Evolutionary conservation across 805 yeast genomes (phyloP).

Genomic region (Candida bentonensis): DNA sequence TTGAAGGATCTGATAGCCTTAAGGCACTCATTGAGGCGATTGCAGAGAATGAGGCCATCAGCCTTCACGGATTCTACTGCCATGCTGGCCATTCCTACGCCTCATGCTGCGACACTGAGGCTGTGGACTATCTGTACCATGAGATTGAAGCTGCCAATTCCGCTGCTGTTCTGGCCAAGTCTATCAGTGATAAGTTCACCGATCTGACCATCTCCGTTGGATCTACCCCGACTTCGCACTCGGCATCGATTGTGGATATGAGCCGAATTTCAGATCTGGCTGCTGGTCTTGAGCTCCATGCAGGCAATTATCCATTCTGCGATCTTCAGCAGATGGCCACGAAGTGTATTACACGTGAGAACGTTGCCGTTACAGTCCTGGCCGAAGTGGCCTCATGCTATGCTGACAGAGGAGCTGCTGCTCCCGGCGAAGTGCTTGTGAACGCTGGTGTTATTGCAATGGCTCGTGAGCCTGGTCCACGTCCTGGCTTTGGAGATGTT

Average conservation of each 20-base stretch:
- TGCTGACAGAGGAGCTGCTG: conserved; percentile 35
- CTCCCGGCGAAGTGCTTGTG: conserved; percentile 47
- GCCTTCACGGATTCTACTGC: conserved; percentile 55
- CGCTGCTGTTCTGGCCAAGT: conserved; percentile 31
- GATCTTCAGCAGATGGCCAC: conserved; percentile 72
- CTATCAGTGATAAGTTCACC: conserved; percentile 22
- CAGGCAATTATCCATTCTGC: conserved; percentile 66
- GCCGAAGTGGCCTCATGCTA: conserved; percentile 50
- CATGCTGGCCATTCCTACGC: conserved; percentile 71
- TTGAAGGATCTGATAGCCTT: conserved; percentile 24
- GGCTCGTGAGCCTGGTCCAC: conserved; percentile 48
- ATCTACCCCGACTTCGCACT: conserved; percentile 70
- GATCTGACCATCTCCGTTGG: conserved; percentile 52
- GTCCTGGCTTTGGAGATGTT: conserved; percentile 47
- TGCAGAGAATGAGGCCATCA: conserved; percentile 20
- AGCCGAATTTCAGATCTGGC: conserved; percentile 4
- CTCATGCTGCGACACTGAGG: conserved; percentile 30
- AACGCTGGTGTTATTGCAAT: conserved; percentile 64
- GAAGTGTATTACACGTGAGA: conserved; percentile 32
- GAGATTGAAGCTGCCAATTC: conserved; percentile 44
- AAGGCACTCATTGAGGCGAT: conserved; percentile 19
- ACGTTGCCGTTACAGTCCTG: conserved; percentile 38
- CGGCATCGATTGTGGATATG: conserved; percentile 22
- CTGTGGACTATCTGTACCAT: conserved; percentile 33
- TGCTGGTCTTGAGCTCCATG: conserved; percentile 50